Evolutionary conservation across 352 stramenopile species (phyloP), one percentile per base, ranked within the genome.

Genomic region (Phytophthora cajani): DNA sequence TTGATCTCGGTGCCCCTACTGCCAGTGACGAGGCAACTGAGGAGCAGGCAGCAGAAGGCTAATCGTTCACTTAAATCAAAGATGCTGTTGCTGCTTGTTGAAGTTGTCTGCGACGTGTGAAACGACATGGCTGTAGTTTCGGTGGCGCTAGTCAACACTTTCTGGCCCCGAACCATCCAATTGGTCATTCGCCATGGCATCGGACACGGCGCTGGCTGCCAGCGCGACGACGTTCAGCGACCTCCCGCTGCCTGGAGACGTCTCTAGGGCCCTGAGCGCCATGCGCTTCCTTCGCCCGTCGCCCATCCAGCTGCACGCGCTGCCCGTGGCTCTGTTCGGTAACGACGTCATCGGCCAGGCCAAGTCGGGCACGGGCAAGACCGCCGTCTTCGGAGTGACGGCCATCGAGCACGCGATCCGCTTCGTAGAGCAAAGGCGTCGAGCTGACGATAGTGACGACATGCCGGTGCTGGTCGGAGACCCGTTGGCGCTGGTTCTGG

Each of bases 301-400:
- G 62, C 84, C 84, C 16, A 92, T 95, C 30, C 87, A 94, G 69
- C 62, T 90, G 54, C 75, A 77, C 17, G 84, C 87, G 42, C 63
- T 94, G 64, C 87, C 87, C 32, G 69, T 91, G 32, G 80, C 87
- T 77, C 78, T 94, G 36, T 94, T 92, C 50, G 87, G 87, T 53
- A 94, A 84, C 72, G 87, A 95, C 64, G 79, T 94, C 32, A 84
- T 94, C 56, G 88, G 80, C 2, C 88, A 95, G 67, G 86, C 88
- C 74, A 93, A 95, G 80, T 93, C 86, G 4, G 88, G 86, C 60
- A 95, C 85, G 25, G 88, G 88, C 68, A 95, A 95, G 72, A 95
- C 88, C 44, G 84, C 86, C 8, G 85, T 94, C 32, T 95, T 94
- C 38, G 88, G 80, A 19, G 58, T 90, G 55, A 71, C 86, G 25